A percentile compares a stretch with the other conserved stretches of the same genome.
Evolutionary conservation across 1,139 yeast genomes (phyloP).

Genomic region (Insectozyma bohioensis): DNA sequence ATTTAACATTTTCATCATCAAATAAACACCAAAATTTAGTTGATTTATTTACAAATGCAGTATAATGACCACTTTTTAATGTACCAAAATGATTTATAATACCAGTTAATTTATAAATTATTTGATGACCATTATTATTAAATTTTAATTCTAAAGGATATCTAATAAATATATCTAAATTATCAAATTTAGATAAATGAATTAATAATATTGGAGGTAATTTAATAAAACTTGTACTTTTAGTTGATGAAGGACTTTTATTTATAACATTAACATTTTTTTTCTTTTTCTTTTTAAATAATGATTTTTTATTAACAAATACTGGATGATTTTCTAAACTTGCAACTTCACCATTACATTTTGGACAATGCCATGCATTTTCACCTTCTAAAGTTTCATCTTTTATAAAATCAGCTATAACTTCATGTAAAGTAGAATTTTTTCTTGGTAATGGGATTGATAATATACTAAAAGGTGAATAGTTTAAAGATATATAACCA

Average conservation of each 20-base stretch:
- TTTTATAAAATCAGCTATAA: conserved; percentile 57
- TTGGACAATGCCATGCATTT: conserved; percentile 79
- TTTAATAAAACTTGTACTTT: conserved; percentile 59
- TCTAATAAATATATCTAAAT: conserved; percentile 51
- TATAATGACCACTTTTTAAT: conserved; percentile 73
- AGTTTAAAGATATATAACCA: conserved; percentile 56
- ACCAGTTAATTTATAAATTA: conserved; percentile 56
- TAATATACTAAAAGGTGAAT: conserved; percentile 61
- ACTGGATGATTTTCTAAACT: conserved; percentile 41
- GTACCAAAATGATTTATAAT: conserved; percentile 72
- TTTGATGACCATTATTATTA: conserved; percentile 44
- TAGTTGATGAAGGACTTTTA: conserved; percentile 22
- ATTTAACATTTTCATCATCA: conserved; percentile 65
- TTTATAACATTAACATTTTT: conserved; percentile 20
- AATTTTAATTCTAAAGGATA: conserved; percentile 52
- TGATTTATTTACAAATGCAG: conserved; percentile 60
- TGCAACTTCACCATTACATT: conserved; percentile 46
- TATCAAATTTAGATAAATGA: conserved; percentile 64
- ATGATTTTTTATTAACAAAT: conserved; percentile 33
- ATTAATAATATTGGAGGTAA: conserved; percentile 64
- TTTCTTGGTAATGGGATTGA: conserved; percentile 64
- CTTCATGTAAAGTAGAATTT: conserved; percentile 14
- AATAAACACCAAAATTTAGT: conserved; percentile 62
- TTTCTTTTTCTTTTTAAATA: conserved; percentile 22
- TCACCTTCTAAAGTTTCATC: conserved; percentile 71